Evolutionary conservation across 192 early-diverging fungal genomes (phyloP), one percentile per base, ranked within the genome.

Genomic region (Backusella parvicylindrica): DNA sequence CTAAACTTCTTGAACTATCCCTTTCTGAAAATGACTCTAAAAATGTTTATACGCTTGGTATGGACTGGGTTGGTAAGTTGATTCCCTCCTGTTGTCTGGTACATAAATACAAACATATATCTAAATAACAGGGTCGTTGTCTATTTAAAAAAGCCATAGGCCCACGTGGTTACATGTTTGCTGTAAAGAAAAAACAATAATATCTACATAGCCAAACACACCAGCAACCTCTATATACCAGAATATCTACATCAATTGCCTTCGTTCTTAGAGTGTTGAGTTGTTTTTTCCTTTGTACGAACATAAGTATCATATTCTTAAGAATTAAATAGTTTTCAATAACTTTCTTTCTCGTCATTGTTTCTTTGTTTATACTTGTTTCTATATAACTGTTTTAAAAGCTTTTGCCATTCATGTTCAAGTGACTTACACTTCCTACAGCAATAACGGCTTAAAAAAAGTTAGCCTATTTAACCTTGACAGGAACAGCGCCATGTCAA

Each of bases 61-160:
- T 69, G 67, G 67, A 69, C 67, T 69, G 56, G 56, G 12, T 63
- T 23, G 56, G 56, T 63, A 63, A 63, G 21, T 63, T 7, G 21
- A 21, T 63, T 63, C 56, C 56, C 56, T 63, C 16, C 1, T 63
- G 56, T 63, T 63, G 2, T 63, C 21, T 63, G 26, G 56, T 6
- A 26, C 56, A 63, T 63, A 63, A 13, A 63, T 30, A 63, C 23
- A 63, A 7, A 63, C 26, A 63, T 63, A 63, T 21, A 21, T 63
- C n/a, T n/a, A n/a, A n/a, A n/a, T n/a, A n/a, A n/a, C n/a, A n/a
- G n/a, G n/a, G n/a, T n/a, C n/a, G n/a, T n/a, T n/a, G n/a, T n/a
- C n/a, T n/a, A n/a, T n/a, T n/a, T n/a, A n/a, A n/a, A n/a, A n/a
- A n/a, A n/a, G n/a, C n/a, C n/a, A n/a, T n/a, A n/a, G n/a, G n/a